A percentile compares a stretch with the other conserved stretches of the same genome.
Evolutionary conservation across 345 rosid genomes (phyloP).

Genomic region (Eucalyptus melliodora): DNA sequence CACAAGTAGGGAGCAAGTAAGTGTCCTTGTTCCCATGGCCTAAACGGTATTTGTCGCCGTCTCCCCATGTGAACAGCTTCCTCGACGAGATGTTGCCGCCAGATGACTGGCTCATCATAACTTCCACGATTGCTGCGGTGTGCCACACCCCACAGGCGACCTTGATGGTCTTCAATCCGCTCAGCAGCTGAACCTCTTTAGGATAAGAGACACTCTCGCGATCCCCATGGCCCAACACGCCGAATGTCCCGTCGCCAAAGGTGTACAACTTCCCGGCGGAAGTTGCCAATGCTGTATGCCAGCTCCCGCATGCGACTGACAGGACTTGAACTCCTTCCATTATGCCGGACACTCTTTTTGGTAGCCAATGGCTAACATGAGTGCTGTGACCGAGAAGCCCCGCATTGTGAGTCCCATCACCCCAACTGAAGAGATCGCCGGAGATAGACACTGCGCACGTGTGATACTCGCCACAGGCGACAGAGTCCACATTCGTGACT

Average conservation of each 20-base stretch:
- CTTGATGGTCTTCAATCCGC: slow-evolving; percentile 63
- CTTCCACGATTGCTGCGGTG: slow-evolving; percentile 93
- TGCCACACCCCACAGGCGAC: slow-evolving; percentile 98
- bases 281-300: slow-evolving; percentile 92
- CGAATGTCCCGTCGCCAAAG: slow-evolving; percentile 91
- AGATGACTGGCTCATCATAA: slow-evolving; percentile 32
- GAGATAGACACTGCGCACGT: slow-evolving; percentile 70
- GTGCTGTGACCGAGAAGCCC: slow-evolving; percentile 90
- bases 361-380: slow-evolving; percentile 85
- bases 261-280: slow-evolving; percentile 82
- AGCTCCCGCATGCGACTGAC: slow-evolving; percentile 78
- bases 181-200: slow-evolving; percentile 61
- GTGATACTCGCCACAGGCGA: slow-evolving; percentile 84
- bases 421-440: slow-evolving; percentile 88
- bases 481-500: slow-evolving; percentile 55
- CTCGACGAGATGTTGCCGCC: slow-evolving; percentile 39
- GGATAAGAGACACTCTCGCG: slow-evolving; percentile 59
- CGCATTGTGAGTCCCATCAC: slow-evolving; percentile 73
- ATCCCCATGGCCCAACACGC: slow-evolving; percentile 90
- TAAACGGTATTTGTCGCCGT: slow-evolving; percentile 77
- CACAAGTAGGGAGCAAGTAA: slow-evolving; percentile 72
- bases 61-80: slow-evolving; percentile 97
- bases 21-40: slow-evolving; percentile 91
- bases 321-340: slow-evolving; percentile 87
- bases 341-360: slow-evolving; percentile 76